phyloP scores from a whole-genome alignment of 192 early-diverging fungal species.

The Haplosporangium gracile region DNA sequence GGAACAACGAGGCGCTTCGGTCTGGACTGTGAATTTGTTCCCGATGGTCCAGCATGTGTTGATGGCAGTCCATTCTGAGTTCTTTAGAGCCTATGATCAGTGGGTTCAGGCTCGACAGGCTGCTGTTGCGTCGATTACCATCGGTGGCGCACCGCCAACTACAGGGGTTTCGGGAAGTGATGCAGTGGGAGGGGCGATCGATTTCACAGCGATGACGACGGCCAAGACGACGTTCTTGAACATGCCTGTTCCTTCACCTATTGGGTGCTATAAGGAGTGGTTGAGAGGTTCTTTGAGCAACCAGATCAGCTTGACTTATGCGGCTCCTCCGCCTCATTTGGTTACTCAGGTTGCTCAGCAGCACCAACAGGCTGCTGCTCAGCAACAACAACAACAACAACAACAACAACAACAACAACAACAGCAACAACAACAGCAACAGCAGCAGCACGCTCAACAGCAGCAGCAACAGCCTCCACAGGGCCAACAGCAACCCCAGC shows the following conservation, averaged over 20 bases:
- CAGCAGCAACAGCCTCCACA: slow-evolving; percentile 10
- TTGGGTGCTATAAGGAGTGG: slow-evolving; percentile 63
- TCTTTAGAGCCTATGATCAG: slow-evolving; percentile 72
- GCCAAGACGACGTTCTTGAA: slow-evolving; percentile 42
- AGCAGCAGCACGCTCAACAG: slow-evolving; percentile 26
- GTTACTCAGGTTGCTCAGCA: slow-evolving; percentile 22
- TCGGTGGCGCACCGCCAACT: neutral
- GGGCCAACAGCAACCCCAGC: slow-evolving; percentile 11
- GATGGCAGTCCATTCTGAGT: slow-evolving; percentile 66
- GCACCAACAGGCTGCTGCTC: slow-evolving; percentile 22
- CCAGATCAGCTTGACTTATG: slow-evolving; percentile 50
- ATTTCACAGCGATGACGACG: slow-evolving; percentile 38
- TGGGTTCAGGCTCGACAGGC: slow-evolving; percentile 62
- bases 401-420: slow-evolving; percentile 31
- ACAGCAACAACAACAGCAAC: slow-evolving; percentile 29
- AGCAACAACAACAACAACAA: slow-evolving; percentile 34
- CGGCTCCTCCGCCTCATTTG: slow-evolving; percentile 15
- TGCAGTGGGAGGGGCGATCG: slow-evolving; percentile 17
- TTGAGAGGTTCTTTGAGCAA: slow-evolving; percentile 62
- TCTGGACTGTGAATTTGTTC: slow-evolving; percentile 78
- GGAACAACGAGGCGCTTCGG: slow-evolving; percentile 59
- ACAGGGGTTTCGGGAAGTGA: neutral
- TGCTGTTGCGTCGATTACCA: slow-evolving; percentile 49
- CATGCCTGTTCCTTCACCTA: slow-evolving; percentile 59
- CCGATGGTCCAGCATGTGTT: slow-evolving; percentile 73